Evolutionary conservation across 345 rosid species (phyloP), one percentile per base, ranked within the genome.

Genomic region (Pistacia atlantica): DNA sequence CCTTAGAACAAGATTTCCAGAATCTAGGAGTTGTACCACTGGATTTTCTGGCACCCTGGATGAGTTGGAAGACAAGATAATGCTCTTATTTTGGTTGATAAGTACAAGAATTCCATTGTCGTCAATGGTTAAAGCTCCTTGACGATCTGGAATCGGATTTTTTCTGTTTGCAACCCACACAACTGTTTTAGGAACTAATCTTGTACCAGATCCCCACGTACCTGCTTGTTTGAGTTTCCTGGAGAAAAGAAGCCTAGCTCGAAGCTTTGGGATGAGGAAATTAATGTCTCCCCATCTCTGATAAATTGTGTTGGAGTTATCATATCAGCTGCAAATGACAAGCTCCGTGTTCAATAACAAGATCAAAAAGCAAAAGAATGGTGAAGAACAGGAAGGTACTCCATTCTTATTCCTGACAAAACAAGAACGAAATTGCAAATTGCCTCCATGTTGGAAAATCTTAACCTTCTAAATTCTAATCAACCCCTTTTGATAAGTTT

Each of bases 151-250:
- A 7, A 87, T 37, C 2, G 86, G 82, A 14, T 9, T 14, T 12
- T 83, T 82, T 77, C 88, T 73, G 66, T 87, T 88, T 13, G 90
- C 81, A 12, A 86, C 86, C 90, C 88, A 88, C 2, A 85, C 87
- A 33, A 77, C 79, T 7, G 82, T 81, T 42, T 5, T 9, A 1
- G 81, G 52, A 33, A 33, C 57, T 65, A n/a, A 54, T 46, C 69
- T 85, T 81, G 80, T 85, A 85, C 90, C 91, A 83, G 8, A 90
- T 84, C 31, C 85, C 91, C 35, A 90, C 8, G 56, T 88, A 90
- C 55, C 69, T 75, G 2, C 74, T 82, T 82, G 12, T 4, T 35
- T 6, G 86, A 85, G 31, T 72, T 71, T 4, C 79, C 60, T 17
- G 71, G 75, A 12, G 68, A 9, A 63, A 84, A 84, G 69, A 81